A percentile compares a stretch with the other conserved stretches of the same genome.
These are phyloP conservation scores for Saraca asoca DNA, from an alignment of 331 rosid species.

Conservation along the genomic window DNA sequence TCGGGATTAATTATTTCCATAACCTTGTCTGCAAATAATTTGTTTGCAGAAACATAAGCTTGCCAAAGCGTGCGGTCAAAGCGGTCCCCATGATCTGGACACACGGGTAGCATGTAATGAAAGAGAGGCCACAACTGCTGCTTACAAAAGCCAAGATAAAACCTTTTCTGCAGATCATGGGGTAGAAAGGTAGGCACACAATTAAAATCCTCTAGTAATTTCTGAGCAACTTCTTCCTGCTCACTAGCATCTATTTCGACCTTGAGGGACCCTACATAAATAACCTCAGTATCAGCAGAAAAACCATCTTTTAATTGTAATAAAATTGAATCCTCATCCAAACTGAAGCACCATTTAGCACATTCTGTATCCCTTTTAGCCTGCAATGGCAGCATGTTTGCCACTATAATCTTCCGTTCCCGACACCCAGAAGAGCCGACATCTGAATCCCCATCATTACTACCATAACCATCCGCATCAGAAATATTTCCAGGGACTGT, in stretches of 20 bases:
- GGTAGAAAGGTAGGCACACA: slow-evolving; percentile 69
- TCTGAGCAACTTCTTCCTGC: slow-evolving; percentile 67
- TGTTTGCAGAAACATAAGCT: no score
- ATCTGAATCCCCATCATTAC: slow-evolving; percentile 55
- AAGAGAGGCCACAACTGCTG: no score
- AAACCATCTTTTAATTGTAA: slow-evolving; percentile 57
- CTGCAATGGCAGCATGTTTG: slow-evolving; percentile 60
- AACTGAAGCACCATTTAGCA: slow-evolving; percentile 58
- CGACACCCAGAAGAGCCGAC: slow-evolving; percentile 43
- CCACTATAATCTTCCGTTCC: slow-evolving; percentile 62
- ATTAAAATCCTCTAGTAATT: slow-evolving; percentile 52
- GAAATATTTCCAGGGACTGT: slow-evolving; percentile 63
- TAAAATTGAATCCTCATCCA: slow-evolving; percentile 56
- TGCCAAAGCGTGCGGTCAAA: no score
- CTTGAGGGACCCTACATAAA: slow-evolving; percentile 66
- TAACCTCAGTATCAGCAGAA: slow-evolving; percentile 53
- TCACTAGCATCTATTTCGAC: slow-evolving; percentile 54
- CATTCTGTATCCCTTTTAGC: slow-evolving; percentile 58
- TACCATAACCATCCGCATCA: slow-evolving; percentile 49
- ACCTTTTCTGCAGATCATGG: slow-evolving; percentile 54
- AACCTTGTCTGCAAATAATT: no score
- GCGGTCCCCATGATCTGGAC: no score
- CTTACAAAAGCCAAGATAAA: no score
- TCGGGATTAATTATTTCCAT: no score
- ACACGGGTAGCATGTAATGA: no score